phyloP scores from a whole-genome alignment of 169 alveolate species.

The Amoebophrya sp. region DNA sequence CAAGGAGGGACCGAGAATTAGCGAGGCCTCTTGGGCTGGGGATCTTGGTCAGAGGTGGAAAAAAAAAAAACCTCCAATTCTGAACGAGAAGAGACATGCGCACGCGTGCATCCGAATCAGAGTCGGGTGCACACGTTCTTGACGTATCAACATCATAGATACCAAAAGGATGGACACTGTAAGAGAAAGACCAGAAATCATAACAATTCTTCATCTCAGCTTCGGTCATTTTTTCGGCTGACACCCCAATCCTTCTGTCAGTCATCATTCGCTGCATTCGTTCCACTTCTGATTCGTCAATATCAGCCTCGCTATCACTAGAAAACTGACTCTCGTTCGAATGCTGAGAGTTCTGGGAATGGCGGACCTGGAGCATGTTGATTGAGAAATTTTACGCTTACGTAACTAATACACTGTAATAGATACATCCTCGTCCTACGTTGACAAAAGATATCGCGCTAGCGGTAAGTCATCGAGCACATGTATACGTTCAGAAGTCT shows the following conservation, averaged over 20 bases:
- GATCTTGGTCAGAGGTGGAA: neutral
- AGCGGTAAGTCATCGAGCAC: no score
- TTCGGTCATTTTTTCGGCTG: neutral
- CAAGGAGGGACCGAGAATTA: neutral
- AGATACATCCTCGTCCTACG: no score
- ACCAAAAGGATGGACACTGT: neutral
- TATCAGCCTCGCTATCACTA: neutral
- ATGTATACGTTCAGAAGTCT: neutral
- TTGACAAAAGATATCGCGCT: no score
- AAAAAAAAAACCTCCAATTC: neutral
- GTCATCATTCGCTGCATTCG: neutral
- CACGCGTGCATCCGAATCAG: neutral
- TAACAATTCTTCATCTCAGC: neutral
- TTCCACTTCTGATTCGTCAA: neutral
- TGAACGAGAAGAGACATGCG: neutral
- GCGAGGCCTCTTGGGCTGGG: neutral
- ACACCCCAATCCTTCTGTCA: neutral
- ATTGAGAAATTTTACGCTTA: no score
- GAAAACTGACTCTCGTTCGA: neutral
- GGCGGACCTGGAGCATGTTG: neutral
- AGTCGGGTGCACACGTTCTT: neutral
- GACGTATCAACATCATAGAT: neutral
- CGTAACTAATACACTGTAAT: no score
- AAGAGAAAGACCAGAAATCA: no score
- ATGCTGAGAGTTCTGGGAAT: neutral